Conservation (phyloP, 1,139 yeast species). For the Hansenula sp. region DNA sequence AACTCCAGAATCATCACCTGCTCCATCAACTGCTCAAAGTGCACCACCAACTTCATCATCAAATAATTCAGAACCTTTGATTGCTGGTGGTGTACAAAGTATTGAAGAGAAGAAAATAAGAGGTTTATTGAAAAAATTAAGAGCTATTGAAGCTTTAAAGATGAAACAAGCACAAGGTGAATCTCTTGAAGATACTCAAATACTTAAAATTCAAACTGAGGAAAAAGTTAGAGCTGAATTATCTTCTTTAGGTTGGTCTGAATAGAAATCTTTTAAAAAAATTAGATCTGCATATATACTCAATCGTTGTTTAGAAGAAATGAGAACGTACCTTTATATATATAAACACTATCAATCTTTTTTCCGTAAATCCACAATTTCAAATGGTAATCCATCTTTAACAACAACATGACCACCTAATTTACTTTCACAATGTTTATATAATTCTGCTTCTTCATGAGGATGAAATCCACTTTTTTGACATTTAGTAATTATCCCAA, state of each 20-base stretch:
- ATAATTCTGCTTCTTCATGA: slow-evolving; percentile 43
- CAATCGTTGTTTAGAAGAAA: not conserved
- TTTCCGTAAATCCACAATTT: slow-evolving; percentile 38
- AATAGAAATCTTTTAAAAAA: slow-evolving; percentile 6
- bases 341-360: no score
- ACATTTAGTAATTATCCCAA: slow-evolving; percentile 46
- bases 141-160: slow-evolving; percentile 90
- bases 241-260: slow-evolving; percentile 66
- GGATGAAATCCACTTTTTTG: slow-evolving; percentile 48
- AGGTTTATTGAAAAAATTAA: slow-evolving; percentile 81
- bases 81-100: slow-evolving; percentile 59
- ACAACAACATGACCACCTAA: slow-evolving; percentile 47
- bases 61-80: slow-evolving; percentile 26
- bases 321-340: no score
- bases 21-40: slow-evolving; percentile 18
- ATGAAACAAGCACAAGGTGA: slow-evolving; percentile 83
- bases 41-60: slow-evolving; percentile 18
- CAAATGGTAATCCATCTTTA: slow-evolving; percentile 38
- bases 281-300: not conserved
- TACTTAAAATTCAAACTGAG: slow-evolving; percentile 85
- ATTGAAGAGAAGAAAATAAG: slow-evolving; percentile 90
- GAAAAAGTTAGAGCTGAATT: slow-evolving; percentile 72
- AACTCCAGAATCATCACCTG: slow-evolving; percentile 23
- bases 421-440: slow-evolving; percentile 37
- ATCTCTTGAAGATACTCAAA: slow-evolving; percentile 86